These are phyloP conservation scores for Salvia sclarea DNA, from an alignment of 305 asterid genomes.

Conservation along the genomic window DNA sequence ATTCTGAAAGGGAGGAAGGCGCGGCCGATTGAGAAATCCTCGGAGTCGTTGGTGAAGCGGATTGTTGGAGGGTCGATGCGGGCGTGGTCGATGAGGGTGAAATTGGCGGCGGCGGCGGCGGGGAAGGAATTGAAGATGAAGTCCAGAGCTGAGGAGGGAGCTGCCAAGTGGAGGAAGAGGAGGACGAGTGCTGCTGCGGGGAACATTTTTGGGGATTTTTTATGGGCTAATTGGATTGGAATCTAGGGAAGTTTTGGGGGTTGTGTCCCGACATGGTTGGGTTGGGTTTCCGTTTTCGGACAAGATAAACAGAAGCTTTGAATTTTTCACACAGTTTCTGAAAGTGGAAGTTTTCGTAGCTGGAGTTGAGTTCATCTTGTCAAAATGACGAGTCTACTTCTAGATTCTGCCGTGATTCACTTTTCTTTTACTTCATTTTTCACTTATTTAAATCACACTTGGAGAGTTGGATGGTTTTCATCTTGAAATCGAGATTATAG, in stretches of 20 bases:
- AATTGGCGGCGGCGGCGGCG: conserved; percentile 35
- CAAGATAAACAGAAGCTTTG: neutral
- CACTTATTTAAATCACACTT: no score
- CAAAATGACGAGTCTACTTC: no score
- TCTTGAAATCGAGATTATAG: no score
- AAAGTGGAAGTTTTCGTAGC: neutral
- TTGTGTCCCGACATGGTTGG: conserved; percentile 14
- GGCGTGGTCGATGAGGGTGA: conserved; percentile 58
- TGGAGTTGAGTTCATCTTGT: no score
- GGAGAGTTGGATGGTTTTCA: no score
- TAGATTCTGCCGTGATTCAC: no score
- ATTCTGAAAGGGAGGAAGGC: conserved; percentile 53
- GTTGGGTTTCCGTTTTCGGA: conserved; percentile 25
- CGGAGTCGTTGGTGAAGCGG: conserved; percentile 75
- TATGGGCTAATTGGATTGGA: neutral
- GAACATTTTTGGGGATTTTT: conserved; percentile 36
- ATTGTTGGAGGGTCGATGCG: conserved; percentile 66
- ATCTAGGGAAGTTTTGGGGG: conserved; percentile 13
- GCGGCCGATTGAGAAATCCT: conserved; percentile 60
- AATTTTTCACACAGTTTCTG: neutral
- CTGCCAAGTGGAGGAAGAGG: conserved; percentile 33
- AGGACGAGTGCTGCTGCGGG: conserved; percentile 25
- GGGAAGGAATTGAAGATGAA: conserved; percentile 68
- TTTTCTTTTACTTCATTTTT: no score
- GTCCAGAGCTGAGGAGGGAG: conserved; percentile 49